Conservation (phyloP, 2,329 filamentous ascomycete genomes). For the Arthrobotrys pseudoclavata region DNA sequence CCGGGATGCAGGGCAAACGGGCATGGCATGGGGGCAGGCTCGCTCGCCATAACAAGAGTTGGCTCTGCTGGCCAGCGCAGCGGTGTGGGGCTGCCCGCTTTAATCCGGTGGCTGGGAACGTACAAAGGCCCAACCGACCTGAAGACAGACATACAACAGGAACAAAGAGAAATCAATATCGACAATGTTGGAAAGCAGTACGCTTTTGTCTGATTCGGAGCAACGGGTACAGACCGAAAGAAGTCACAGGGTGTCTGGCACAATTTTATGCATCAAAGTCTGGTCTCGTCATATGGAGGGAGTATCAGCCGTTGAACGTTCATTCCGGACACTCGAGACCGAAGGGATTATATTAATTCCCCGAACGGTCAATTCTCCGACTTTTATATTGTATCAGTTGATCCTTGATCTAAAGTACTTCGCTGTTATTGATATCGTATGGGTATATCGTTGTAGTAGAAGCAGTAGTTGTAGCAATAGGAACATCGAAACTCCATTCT, state of each 20-base stretch:
- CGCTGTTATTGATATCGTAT: too few relatives aligned
- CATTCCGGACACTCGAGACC: not conserved
- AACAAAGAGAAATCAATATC: not conserved
- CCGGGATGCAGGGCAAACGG: not conserved
- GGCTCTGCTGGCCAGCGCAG: slow-evolving; percentile 10
- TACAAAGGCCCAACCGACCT: not conserved
- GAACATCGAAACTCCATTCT: not conserved
- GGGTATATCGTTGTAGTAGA: not conserved
- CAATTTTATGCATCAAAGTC: too few relatives aligned
- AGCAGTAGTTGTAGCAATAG: not conserved
- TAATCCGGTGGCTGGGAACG: slow-evolving; percentile 43
- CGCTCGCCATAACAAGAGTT: too few relatives aligned
- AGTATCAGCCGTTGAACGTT: too few relatives aligned
- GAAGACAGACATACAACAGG: not conserved
- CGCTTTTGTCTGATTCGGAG: too few relatives aligned
- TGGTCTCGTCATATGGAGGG: not conserved
- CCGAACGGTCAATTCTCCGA: too few relatives aligned
- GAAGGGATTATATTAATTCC: not conserved
- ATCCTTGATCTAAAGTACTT: too few relatives aligned
- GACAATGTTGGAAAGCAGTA: not conserved
- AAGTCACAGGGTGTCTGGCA: too few relatives aligned
- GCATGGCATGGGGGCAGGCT: not conserved
- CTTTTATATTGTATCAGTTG: too few relatives aligned
- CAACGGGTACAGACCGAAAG: too few relatives aligned
- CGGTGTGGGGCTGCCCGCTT: slow-evolving; percentile 1